Conservation (phyloP, 1,284 basidiomycete genomes). For the Gomphus bonarii region DNA sequence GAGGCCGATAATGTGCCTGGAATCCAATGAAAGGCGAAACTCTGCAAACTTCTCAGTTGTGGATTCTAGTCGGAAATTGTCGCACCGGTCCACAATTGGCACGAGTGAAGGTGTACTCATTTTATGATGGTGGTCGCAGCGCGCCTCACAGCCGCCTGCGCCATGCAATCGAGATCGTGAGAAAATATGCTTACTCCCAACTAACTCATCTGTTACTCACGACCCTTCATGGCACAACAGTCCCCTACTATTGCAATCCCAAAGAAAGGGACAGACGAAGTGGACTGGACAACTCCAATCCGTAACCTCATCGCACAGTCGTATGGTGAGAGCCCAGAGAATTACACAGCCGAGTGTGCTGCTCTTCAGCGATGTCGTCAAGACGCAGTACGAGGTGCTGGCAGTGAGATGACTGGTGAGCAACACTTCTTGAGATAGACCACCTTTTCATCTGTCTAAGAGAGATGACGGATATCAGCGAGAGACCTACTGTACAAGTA, state of each 20-base stretch:
- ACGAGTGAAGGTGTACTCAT: conserved; percentile 30
- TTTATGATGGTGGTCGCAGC: not conserved
- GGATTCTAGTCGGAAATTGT: conserved; percentile 40
- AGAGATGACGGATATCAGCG: conserved; percentile 30
- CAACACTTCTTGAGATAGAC: conserved; percentile 1
- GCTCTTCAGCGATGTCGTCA: conserved; percentile 84
- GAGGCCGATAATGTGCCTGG: conserved; percentile 52
- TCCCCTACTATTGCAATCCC: conserved; percentile 78
- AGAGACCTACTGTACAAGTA: conserved; percentile 97
- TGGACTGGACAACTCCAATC: conserved; percentile 90
- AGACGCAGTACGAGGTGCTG: conserved; percentile 91
- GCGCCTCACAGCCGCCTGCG: not conserved
- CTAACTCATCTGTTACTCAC: not conserved
- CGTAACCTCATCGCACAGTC: conserved; percentile 81
- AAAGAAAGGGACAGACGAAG: conserved; percentile 70
- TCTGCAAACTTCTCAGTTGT: conserved; percentile 37
- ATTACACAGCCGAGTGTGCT: conserved; percentile 76
- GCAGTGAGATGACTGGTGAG: conserved; percentile 84
- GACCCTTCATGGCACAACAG: conserved; percentile 49
- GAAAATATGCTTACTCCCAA: conserved; percentile 5
- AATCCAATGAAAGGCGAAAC: conserved; percentile 37
- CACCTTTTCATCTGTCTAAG: not conserved
- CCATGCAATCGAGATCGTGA: conserved; percentile 3
- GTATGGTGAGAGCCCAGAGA: conserved; percentile 89
- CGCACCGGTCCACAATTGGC: conserved; percentile 47